Conservation (phyloP, 306 rosid species). For the Quercus rubra region DNA sequence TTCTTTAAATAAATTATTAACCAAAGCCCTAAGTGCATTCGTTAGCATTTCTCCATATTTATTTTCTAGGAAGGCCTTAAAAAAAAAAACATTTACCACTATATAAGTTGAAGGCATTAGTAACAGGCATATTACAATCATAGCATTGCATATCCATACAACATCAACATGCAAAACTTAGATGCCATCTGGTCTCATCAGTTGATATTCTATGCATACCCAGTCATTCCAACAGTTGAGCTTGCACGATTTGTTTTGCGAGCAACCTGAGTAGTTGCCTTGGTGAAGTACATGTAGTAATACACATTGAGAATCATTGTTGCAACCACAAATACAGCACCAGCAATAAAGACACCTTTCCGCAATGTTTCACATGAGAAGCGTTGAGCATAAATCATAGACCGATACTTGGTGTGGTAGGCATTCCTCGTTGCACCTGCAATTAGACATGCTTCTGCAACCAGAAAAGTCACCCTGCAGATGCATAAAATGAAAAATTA, state of each 20-base stretch:
- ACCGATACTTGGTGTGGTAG: conserved; percentile 86
- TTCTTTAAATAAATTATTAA: no score
- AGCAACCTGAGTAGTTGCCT: conserved; percentile 62
- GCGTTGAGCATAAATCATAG: conserved; percentile 69
- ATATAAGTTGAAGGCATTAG: conserved; percentile 2
- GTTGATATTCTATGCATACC: conserved; percentile 48
- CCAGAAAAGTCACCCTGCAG: conserved; percentile 68
- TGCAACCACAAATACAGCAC: conserved; percentile 82
- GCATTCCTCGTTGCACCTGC: conserved; percentile 93
- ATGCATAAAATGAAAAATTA: not conserved
- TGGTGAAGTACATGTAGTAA: conserved; percentile 89
- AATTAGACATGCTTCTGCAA: conserved; percentile 85
- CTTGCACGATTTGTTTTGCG: conserved; percentile 65
- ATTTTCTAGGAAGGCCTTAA: conserved; percentile 10
- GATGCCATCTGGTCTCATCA: conserved; percentile 5
- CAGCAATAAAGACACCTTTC: conserved; percentile 83
- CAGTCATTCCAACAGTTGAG: conserved; percentile 84
- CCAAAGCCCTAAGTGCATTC: rapidly evolving
- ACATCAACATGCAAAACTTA: conserved; percentile 24
- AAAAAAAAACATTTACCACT: conserved; percentile 2
- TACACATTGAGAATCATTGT: conserved; percentile 86
- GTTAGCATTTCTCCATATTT: not conserved
- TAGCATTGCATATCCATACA: conserved; percentile 18
- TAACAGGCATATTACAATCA: conserved; percentile 18
- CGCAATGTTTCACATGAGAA: conserved; percentile 82